phyloP scores from a whole-genome alignment of 1,284 basidiomycete genomes.

The Trametes hirsuta region DNA sequence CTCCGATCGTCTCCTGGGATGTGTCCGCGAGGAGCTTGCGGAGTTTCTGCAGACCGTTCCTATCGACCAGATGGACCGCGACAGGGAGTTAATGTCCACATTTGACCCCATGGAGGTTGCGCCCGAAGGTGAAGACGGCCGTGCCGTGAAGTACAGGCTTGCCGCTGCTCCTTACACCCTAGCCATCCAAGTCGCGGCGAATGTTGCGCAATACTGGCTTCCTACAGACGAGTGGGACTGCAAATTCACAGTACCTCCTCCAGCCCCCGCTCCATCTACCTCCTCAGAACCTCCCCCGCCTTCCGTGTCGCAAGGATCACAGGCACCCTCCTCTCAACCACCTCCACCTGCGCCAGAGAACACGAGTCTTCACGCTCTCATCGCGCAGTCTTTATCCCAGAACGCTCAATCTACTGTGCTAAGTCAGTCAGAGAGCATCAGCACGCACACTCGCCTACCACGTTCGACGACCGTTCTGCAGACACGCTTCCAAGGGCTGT shows the following conservation, averaged over 20 bases:
- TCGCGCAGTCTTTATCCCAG: conserved; percentile 27
- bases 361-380: conserved; percentile 27
- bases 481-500: conserved; percentile 76
- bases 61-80: conserved; percentile 45
- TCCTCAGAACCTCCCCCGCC: conserved; percentile 27
- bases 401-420: conserved; percentile 19
- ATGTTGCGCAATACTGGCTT: conserved; percentile 62
- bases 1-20: conserved; percentile 49
- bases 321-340: conserved; percentile 10
- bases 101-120: conserved; percentile 52
- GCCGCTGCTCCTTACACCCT: conserved; percentile 65
- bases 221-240: conserved; percentile 74
- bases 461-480: conserved; percentile 44
- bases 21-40: conserved; percentile 42
- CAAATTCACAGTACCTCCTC: conserved; percentile 43
- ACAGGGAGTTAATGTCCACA: conserved; percentile 41
- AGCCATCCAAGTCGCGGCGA: conserved; percentile 68
- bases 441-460: conserved; percentile 18
- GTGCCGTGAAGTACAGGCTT: conserved; percentile 37
- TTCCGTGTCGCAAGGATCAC: conserved; percentile 4
- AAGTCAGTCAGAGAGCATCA: conserved; percentile 13
- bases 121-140: conserved; percentile 7
- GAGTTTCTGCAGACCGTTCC: conserved; percentile 35
- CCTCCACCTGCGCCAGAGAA: conserved; percentile 23
- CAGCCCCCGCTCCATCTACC: conserved; percentile 21